A percentile compares a stretch with the other conserved stretches of the same genome.
Evolutionary conservation across 2,329 filamentous ascomycete species (phyloP).

Genomic region (Ophiostoma sp.): DNA sequence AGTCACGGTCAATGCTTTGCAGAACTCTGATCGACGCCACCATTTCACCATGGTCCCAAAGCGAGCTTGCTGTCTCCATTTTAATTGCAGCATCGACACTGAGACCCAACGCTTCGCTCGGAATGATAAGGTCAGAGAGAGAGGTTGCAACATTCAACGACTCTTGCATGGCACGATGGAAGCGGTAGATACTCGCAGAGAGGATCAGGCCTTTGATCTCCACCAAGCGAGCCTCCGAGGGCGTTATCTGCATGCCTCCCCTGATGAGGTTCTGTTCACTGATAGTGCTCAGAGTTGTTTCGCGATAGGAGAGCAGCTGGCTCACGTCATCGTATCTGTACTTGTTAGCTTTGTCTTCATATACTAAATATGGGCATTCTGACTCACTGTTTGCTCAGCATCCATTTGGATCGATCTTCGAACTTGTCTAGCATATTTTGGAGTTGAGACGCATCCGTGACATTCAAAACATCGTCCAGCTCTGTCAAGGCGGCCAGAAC

Average conservation of each 20-base stretch:
- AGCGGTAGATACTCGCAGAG: constrained; percentile 68
- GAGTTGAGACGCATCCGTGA: constrained; percentile 54
- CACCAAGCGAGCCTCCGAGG: constrained; percentile 59
- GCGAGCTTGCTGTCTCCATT: constrained; percentile 77
- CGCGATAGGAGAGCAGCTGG: constrained; percentile 73
- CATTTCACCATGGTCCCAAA: constrained; percentile 94
- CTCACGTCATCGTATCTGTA: constrained; percentile 63
- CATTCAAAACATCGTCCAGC: constrained; percentile 68
- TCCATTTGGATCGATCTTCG: constrained; percentile 64
- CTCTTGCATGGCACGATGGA: constrained; percentile 77
- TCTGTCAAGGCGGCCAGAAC: constrained; percentile 71
- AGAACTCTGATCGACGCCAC: constrained; percentile 84
- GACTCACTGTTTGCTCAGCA: constrained; percentile 51
- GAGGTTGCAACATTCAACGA: constrained; percentile 80
- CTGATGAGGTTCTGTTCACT: constrained; percentile 63
- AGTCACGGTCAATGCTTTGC: constrained; percentile 61
- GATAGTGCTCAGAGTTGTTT: constrained; percentile 75
- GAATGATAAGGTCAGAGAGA: constrained; percentile 67
- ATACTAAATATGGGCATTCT: too few relatives aligned
- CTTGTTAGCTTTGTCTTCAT: too few relatives aligned
- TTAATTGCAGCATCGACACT: constrained; percentile 70
- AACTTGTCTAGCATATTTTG: constrained; percentile 58
- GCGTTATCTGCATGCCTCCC: constrained; percentile 54
- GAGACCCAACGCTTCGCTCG: constrained; percentile 65
- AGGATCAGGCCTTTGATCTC: constrained; percentile 73